Conservation (phyloP, 1,139 yeast species). For the Williopsis jadinii region DNA sequence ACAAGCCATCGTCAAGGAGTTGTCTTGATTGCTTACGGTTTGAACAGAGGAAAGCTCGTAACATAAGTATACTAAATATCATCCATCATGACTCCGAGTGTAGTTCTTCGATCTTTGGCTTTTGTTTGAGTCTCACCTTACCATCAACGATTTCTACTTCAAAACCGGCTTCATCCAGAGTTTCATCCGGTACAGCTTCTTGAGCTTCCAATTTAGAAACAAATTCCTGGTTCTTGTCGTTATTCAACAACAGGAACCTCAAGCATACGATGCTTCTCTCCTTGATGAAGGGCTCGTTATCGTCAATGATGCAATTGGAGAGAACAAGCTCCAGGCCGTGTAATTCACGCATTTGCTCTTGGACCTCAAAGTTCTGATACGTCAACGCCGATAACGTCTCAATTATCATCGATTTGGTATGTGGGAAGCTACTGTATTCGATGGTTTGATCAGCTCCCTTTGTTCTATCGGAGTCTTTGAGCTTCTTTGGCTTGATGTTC, state of each 20-base stretch:
- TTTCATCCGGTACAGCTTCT: slow-evolving; percentile 42
- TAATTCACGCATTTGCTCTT: slow-evolving; percentile 56
- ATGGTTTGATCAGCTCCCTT: slow-evolving; percentile 2
- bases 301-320: slow-evolving; percentile 81
- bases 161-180: slow-evolving; percentile 48
- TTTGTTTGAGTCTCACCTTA: slow-evolving; percentile 33
- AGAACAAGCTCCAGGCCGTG: slow-evolving; percentile 69
- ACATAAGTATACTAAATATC: not conserved
- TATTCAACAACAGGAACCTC: slow-evolving; percentile 56
- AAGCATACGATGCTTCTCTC: slow-evolving; percentile 81
- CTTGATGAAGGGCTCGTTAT: slow-evolving; percentile 80
- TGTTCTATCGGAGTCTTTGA: slow-evolving; percentile 19
- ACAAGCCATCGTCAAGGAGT: slow-evolving; percentile 54
- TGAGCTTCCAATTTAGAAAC: slow-evolving; percentile 60
- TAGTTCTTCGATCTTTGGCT: slow-evolving; percentile 5
- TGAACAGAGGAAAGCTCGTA: not conserved
- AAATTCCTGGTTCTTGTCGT: slow-evolving; percentile 62
- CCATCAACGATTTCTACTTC: slow-evolving; percentile 54
- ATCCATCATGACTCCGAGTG: not conserved
- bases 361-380: slow-evolving; percentile 45
- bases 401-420: slow-evolving; percentile 50
- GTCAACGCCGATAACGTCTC: slow-evolving; percentile 55
- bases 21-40: slow-evolving; percentile 23
- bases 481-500: slow-evolving; percentile 27
- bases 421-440: slow-evolving; percentile 43